Base-by-base conservation (phyloP, 148 eudicot genomes). In the Heliamphora exappendiculata region DNA sequence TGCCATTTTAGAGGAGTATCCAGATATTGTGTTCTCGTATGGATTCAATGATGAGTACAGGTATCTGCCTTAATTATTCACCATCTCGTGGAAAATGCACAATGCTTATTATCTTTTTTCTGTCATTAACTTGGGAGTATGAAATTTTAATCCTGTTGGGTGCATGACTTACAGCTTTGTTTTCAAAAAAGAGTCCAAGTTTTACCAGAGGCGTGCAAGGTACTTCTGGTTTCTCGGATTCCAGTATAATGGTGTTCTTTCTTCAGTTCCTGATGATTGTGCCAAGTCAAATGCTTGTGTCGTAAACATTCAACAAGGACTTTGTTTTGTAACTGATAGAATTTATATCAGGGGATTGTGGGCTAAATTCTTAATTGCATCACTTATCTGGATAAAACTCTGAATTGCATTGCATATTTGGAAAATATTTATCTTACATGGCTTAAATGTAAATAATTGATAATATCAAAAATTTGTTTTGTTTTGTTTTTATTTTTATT, bases 141-240 rank as follows among this genome's bases (percentile, higher is more conserved):
- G 51, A 1, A 53, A 37, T 42, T 8, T 44, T 58, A 68, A 73
- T 72, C 54, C 44, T 42, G 22, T 45, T 13, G 13, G 8, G 3
- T 75, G 67, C 75, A 37, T 60, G 50, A 39, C 78, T 78, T 86
- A 79, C 93, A 94, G 98, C 85, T 95, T 95, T 74, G 77, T 92
- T 73, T 87, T 92, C 20, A 89, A 87, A 78, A 91, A 83, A 78
- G 88, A 76, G 76, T 75, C 92, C 57, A 85, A 68, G 39, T 89
- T 91, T 76, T 92, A 95, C 83, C 87, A 88, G 78, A 88, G 98
- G 59, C 93, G 98, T 67, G 92, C 84, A 83, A 92, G 98, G 98
- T 94, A 64, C 54, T 49, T 44, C 17, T 64, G 33, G 12, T 33
- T n/a, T 33, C 36, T 50, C 36, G 49, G 44, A 31, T 33, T 80